These are phyloP conservation scores for grape (Vitis vinifera) DNA, from an alignment of 164 flowering plant species.

Conservation along the genomic window DNA sequence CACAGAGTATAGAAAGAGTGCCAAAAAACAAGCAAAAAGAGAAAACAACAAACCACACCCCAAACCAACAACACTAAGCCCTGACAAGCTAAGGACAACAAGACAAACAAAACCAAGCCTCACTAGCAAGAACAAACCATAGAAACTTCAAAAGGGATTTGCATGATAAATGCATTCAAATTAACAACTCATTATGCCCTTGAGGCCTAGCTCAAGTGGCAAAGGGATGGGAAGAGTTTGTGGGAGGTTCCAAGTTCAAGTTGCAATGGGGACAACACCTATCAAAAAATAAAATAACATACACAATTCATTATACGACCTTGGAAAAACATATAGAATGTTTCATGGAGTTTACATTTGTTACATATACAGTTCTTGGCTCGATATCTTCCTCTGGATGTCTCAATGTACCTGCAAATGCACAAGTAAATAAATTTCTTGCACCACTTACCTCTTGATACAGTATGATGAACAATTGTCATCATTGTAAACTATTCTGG, in stretches of 20 bases:
- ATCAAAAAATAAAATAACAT: no score
- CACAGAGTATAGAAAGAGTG: no score
- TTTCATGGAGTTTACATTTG: conserved; percentile 33
- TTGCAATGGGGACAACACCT: no score
- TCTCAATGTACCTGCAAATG: conserved; percentile 32
- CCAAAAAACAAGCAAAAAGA: no score
- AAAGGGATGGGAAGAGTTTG: no score
- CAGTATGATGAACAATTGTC: background rate
- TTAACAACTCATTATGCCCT: no score
- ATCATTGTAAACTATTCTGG: background rate
- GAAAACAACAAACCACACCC: no score
- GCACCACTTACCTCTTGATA: background rate
- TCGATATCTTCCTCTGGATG: conserved; percentile 24
- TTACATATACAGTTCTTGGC: conserved; percentile 39
- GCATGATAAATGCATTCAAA: no score
- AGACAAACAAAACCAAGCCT: background rate
- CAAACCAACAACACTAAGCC: background rate
- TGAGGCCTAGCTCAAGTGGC: no score
- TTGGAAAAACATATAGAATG: background rate
- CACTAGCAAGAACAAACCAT: background rate
- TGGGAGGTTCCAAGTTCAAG: no score
- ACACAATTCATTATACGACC: no score
- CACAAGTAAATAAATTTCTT: background rate
- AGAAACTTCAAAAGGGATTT: background rate
- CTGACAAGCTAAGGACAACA: background rate